Evolutionary conservation across 176 grass and related monocot genomes (phyloP).

Genomic region (Carex pumila): DNA sequence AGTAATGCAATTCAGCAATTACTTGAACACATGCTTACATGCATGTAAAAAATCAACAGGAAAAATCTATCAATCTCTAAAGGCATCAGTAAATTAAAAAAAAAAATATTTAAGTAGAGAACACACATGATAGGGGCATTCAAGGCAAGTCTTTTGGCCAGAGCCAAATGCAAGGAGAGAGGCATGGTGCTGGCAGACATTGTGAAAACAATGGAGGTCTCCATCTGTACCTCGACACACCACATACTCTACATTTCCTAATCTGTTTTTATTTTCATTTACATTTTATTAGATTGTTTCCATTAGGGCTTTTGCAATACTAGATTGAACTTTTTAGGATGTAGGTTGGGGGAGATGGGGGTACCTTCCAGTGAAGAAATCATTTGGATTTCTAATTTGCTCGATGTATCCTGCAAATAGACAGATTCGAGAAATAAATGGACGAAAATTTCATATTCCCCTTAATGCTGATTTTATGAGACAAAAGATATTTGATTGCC

Average conservation of each 20-base stretch:
- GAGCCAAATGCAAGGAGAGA: slow-evolving; percentile 73
- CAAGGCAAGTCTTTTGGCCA: slow-evolving; percentile 86
- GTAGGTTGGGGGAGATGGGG: neutral
- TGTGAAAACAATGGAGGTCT: slow-evolving; percentile 72
- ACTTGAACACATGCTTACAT: neutral
- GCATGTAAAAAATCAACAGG: neutral
- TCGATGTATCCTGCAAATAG: slow-evolving; percentile 55
- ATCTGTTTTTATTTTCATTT: slow-evolving; percentile 35
- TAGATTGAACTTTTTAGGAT: neutral
- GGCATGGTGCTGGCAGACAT: slow-evolving; percentile 84
- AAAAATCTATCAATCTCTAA: neutral
- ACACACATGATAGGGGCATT: slow-evolving; percentile 93
- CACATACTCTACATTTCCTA: slow-evolving; percentile 78
- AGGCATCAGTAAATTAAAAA: neutral
- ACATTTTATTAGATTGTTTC: slow-evolving; percentile 38
- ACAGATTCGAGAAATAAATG: neutral
- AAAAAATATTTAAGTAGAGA: slow-evolving; percentile 12
- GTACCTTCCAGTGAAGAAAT: slow-evolving; percentile 93
- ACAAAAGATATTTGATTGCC: neutral
- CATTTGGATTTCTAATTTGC: slow-evolving; percentile 61
- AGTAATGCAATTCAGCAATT: neutral
- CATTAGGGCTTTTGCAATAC: slow-evolving; percentile 13
- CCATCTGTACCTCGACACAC: slow-evolving; percentile 62
- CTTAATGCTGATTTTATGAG: neutral
- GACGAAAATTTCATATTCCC: neutral